Percentiles rank a stretch among this genome's conserved stretches.
These are phyloP conservation scores for Diplotaxis tenuifolia DNA, from an alignment of 345 rosid species.

Conservation along the genomic window DNA sequence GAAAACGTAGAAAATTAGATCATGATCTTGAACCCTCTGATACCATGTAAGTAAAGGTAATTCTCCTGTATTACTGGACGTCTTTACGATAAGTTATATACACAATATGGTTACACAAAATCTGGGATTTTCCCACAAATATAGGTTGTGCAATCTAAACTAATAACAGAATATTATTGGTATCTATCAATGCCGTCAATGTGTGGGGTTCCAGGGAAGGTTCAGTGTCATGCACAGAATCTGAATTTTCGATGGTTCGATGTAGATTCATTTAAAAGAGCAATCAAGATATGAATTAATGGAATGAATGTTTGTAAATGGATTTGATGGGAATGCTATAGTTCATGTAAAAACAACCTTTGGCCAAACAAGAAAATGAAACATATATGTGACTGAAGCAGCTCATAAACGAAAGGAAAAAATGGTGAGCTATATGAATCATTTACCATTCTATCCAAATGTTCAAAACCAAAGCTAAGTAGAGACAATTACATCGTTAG, in stretches of 20 bases:
- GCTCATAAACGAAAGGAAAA: neutral
- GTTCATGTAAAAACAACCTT: neutral
- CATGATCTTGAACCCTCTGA: too few relatives aligned
- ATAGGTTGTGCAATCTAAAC: too few relatives aligned
- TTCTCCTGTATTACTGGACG: too few relatives aligned
- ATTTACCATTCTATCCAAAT: slow-evolving; percentile 4
- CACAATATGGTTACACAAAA: too few relatives aligned
- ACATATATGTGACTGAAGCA: neutral
- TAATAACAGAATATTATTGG: too few relatives aligned
- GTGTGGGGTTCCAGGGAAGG: slow-evolving; percentile 46
- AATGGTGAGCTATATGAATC: neutral
- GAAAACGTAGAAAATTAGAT: too few relatives aligned
- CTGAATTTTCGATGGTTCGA: slow-evolving; percentile 66
- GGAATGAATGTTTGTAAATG: slow-evolving; percentile 24
- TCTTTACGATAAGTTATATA: too few relatives aligned
- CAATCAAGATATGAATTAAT: neutral
- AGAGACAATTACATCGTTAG: slow-evolving; percentile 16
- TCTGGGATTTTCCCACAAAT: too few relatives aligned
- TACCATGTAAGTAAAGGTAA: too few relatives aligned
- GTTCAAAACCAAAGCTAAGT: slow-evolving; percentile 10
- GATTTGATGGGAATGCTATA: neutral
- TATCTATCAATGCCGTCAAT: slow-evolving; percentile 53
- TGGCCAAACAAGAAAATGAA: neutral
- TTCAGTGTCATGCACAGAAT: slow-evolving; percentile 48
- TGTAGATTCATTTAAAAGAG: slow-evolving; percentile 58